These are phyloP conservation scores for Amoebophrya sp. DNA, from an alignment of 169 alveolate genomes.

Conservation along the genomic window DNA sequence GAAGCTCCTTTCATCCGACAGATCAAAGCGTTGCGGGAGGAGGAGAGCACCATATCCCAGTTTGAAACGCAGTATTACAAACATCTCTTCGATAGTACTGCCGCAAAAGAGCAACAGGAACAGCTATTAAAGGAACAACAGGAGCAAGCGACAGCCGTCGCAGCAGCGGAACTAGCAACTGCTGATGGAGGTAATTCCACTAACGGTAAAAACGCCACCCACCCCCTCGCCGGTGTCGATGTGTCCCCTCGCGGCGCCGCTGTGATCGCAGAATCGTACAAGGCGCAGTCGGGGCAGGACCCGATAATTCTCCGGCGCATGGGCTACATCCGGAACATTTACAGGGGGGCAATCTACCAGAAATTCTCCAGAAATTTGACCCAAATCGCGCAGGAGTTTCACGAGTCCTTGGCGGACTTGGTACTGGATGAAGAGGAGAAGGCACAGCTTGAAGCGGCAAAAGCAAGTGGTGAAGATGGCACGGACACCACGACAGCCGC, in stretches of 20 bases:
- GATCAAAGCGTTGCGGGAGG: not conserved
- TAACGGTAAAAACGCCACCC: not conserved
- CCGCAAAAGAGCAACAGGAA: not conserved
- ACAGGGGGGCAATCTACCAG: not conserved
- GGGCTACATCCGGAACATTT: not conserved
- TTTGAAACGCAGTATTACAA: not conserved
- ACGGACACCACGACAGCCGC: not conserved
- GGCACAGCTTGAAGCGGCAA: no score
- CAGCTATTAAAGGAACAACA: not conserved
- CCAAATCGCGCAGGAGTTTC: not conserved
- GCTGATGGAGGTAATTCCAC: not conserved
- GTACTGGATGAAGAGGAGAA: no score
- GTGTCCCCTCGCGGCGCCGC: not conserved
- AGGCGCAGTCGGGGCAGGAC: not conserved
- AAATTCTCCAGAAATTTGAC: not conserved
- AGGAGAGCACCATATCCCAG: not conserved
- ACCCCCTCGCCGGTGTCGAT: not conserved
- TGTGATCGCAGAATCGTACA: not conserved
- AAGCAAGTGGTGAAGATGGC: no score
- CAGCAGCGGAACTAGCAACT: no score
- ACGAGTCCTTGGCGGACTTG: not conserved
- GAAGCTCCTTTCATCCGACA: no score
- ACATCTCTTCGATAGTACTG: not conserved
- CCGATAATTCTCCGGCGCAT: not conserved
- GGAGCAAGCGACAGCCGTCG: not conserved